Base-by-base conservation (phyloP, 2,329 filamentous ascomycete genomes). In the Botrytis deweyae region DNA sequence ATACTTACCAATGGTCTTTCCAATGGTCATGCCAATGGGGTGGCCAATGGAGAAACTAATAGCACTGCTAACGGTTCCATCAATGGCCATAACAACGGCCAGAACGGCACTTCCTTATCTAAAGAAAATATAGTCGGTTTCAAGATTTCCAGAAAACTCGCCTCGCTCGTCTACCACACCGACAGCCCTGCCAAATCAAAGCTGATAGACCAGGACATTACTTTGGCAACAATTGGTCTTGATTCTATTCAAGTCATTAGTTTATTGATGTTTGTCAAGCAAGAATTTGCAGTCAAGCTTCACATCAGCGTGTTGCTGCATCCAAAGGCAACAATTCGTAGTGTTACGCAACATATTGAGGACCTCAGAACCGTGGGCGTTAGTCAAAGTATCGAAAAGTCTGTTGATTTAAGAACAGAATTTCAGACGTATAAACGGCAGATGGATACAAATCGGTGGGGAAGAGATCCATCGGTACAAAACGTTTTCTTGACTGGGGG, bases 401-500 rank as follows among this genome's bases (percentile, higher is more conserved):
- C 42, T 38, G 64, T 74, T 5, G 70, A 74, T 52, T 36, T 74
- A 7, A 64, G 36, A 52, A 58, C 63, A 18, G 62, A 74, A 25
- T 64, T 74, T 14, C 63, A 72, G 44, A 65, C 38, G 18, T 71
- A 72, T n/a, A 69, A 69, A 49, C 49, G 36, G 44, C 70, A 72
- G 52, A 72, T 69, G 33, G 29, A 22, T 46, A n/a, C 9, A 55
- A 64, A 71, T 25, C 36, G 38, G 16, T 72, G 46, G 46, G 46
- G 70, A 20, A 44, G 44, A 61, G 64, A 55, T 16, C 63, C 52
- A 38, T 69, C 36, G 4, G 36, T 73, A 22, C 63, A 75, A 52
- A 70, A 72, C 63, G 70, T 78, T 25, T 64, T 84, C 4, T 72
- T 85, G 4, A 86, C 84, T 0, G 84, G 84, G 1, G 79, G 82